phyloP scores from a whole-genome alignment of 805 yeast species.

The Candida ulmi region DNA sequence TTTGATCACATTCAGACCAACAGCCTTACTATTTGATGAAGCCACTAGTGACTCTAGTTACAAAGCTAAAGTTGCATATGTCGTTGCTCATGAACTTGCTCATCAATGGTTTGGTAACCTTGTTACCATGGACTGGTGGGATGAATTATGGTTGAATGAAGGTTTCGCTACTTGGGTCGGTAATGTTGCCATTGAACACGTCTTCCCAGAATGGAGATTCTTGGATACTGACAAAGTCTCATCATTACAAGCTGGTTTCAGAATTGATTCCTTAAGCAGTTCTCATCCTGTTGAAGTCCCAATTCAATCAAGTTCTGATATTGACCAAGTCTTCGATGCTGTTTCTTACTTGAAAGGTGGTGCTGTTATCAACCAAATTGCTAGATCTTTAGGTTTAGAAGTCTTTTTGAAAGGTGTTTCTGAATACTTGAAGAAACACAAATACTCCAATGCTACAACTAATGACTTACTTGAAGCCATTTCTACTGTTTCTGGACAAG shows the following conservation, averaged over 20 bases:
- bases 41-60: conserved; percentile 55
- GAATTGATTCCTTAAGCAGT: conserved; percentile 69
- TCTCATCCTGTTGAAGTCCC: conserved; percentile 87
- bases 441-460: conserved; percentile 71
- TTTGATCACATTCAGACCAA: conserved; percentile 74
- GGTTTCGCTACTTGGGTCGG: conserved; percentile 92
- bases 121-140: conserved; percentile 93
- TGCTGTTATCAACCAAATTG: conserved; percentile 70
- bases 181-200: conserved; percentile 68
- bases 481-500: conserved; percentile 61
- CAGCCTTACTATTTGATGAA: conserved; percentile 66
- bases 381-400: conserved; percentile 70
- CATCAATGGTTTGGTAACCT: conserved; percentile 91
- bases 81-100: conserved; percentile 82
- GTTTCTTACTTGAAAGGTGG: conserved; percentile 81
- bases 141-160: conserved; percentile 82
- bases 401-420: conserved; percentile 74
- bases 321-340: conserved; percentile 80
- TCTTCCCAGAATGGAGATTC: conserved; percentile 79
- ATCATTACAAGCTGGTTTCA: conserved; percentile 65
- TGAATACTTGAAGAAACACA: conserved; percentile 64
- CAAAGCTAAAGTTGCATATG: conserved; percentile 73
- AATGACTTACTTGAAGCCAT: conserved; percentile 70
- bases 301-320: conserved; percentile 67
- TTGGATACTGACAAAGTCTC: conserved; percentile 74